These are phyloP conservation scores for Trichosanthes truncata DNA, from an alignment of 306 rosid species.

Conservation along the genomic window DNA sequence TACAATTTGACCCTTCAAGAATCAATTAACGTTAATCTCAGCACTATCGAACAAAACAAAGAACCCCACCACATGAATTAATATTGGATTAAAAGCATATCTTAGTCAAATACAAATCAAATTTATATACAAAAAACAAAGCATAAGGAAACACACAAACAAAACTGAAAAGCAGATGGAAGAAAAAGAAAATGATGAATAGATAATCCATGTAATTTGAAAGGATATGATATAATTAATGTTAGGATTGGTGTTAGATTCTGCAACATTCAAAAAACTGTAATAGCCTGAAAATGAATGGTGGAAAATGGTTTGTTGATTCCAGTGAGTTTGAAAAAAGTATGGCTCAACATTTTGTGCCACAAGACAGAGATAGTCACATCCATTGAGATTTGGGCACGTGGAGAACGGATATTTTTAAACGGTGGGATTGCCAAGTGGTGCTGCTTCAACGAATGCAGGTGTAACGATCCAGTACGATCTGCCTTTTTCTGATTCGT, in stretches of 20 bases:
- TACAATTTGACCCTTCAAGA: no score
- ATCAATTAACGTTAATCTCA: no score
- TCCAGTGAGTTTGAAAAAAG: background rate
- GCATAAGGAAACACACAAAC: background rate
- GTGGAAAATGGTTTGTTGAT: background rate
- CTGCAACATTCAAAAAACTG: background rate
- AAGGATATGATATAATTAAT: background rate
- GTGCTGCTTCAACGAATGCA: background rate
- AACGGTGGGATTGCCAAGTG: background rate
- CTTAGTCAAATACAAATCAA: background rate
- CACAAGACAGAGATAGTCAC: background rate
- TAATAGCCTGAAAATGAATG: background rate
- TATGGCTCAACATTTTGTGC: background rate
- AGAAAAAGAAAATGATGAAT: background rate
- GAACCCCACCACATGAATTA: no score
- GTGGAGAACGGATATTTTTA: background rate
- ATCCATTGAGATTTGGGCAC: background rate
- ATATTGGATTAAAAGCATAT: no score
- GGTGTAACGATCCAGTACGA: constrained; percentile 7
- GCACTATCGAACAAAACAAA: no score
- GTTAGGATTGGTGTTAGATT: background rate
- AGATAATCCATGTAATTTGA: background rate
- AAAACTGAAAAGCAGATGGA: background rate
- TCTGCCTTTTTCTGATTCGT: background rate
- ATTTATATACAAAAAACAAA: background rate